Percentiles rank a stretch among this genome's conserved stretches.
Conservation (phyloP, 1,284 basidiomycete species). For the Pisolithus thermaeus region DNA sequence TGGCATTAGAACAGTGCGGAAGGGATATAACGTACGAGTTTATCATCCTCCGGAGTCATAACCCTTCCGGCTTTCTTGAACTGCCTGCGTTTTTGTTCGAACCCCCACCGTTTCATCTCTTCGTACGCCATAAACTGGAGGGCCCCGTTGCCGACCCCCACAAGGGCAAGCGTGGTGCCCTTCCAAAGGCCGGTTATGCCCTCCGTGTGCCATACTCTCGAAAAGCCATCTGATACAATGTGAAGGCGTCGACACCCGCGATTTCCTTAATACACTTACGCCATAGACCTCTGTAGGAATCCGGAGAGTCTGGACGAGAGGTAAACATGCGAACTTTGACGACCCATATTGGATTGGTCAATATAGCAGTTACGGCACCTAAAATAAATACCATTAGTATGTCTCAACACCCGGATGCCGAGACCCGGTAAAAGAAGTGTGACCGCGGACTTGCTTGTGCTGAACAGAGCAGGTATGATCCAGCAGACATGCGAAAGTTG, state of each 20-base stretch:
- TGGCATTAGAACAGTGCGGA: background rate
- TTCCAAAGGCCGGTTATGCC: slow-evolving; percentile 81
- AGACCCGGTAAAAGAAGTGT: slow-evolving; percentile 10
- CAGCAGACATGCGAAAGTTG: slow-evolving; percentile 60
- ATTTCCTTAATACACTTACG: slow-evolving; percentile 44
- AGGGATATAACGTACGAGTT: slow-evolving; percentile 55
- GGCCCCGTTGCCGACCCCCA: slow-evolving; percentile 94
- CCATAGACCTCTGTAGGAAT: slow-evolving; percentile 74
- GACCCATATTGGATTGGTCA: slow-evolving; percentile 99
- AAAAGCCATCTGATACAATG: slow-evolving; percentile 62
- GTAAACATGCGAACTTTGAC: slow-evolving; percentile 98
- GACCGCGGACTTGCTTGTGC: slow-evolving; percentile 86
- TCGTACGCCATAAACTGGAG: slow-evolving; percentile 97
- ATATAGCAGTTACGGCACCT: slow-evolving; percentile 90
- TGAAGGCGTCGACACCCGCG: slow-evolving; percentile 1
- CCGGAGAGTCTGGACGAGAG: slow-evolving; percentile 57
- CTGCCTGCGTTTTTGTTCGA: slow-evolving; percentile 65
- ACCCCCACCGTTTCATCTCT: slow-evolving; percentile 88
- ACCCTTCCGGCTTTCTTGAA: slow-evolving; percentile 53
- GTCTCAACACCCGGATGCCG: background rate
- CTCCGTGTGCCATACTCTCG: slow-evolving; percentile 64
- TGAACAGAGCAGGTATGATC: slow-evolving; percentile 84
- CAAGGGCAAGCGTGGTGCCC: slow-evolving; percentile 83
- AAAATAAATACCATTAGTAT: slow-evolving; percentile 12
- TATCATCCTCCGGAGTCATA: slow-evolving; percentile 73